phyloP scores from a whole-genome alignment of 2,329 filamentous ascomycete genomes.

The Colletotrichum endophyticum region DNA sequence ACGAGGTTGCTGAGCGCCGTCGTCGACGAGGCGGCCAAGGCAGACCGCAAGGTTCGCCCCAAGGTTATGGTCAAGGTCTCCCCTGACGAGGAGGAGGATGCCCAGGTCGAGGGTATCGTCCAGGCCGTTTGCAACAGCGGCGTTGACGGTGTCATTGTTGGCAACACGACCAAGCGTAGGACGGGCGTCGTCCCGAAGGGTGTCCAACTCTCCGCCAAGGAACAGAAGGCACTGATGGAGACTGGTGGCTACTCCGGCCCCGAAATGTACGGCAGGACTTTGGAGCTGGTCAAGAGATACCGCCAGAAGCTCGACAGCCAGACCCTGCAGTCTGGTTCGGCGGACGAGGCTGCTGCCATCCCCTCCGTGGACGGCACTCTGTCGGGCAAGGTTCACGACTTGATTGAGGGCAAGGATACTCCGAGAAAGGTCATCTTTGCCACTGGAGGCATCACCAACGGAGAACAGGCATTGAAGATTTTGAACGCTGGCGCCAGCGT shows the following conservation, averaged over 20 bases:
- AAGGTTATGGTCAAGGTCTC: slow-evolving; percentile 98
- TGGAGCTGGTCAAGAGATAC: slow-evolving; percentile 81
- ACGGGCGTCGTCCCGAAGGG: slow-evolving; percentile 72
- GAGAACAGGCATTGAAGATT: slow-evolving; percentile 80
- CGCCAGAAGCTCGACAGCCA: slow-evolving; percentile 68
- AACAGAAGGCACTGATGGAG: slow-evolving; percentile 73
- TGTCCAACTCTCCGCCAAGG: slow-evolving; percentile 66
- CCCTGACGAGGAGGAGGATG: slow-evolving; percentile 87
- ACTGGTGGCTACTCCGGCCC: slow-evolving; percentile 91
- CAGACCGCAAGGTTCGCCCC: slow-evolving; percentile 74
- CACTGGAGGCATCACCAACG: slow-evolving; percentile 90
- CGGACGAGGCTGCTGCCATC: slow-evolving; percentile 30
- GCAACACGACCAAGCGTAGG: slow-evolving; percentile 92
- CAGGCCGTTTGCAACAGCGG: slow-evolving; percentile 83
- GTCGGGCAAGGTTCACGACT: slow-evolving; percentile 26
- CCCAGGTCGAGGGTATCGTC: slow-evolving; percentile 87
- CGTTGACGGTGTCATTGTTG: slow-evolving; percentile 94
- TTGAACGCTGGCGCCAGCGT: slow-evolving; percentile 89
- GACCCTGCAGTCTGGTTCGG: slow-evolving; percentile 39
- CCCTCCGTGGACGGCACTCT: slow-evolving; percentile 34
- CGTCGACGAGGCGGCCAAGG: slow-evolving; percentile 74
- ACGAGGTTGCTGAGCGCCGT: slow-evolving; percentile 82
- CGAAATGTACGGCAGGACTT: slow-evolving; percentile 81
- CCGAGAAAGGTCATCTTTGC: slow-evolving; percentile 86
- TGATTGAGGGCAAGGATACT: slow-evolving; percentile 23